Evolutionary conservation across 306 rosid species (phyloP), one percentile per base, ranked within the genome.

Genomic region (Leucaena leucocephala): DNA sequence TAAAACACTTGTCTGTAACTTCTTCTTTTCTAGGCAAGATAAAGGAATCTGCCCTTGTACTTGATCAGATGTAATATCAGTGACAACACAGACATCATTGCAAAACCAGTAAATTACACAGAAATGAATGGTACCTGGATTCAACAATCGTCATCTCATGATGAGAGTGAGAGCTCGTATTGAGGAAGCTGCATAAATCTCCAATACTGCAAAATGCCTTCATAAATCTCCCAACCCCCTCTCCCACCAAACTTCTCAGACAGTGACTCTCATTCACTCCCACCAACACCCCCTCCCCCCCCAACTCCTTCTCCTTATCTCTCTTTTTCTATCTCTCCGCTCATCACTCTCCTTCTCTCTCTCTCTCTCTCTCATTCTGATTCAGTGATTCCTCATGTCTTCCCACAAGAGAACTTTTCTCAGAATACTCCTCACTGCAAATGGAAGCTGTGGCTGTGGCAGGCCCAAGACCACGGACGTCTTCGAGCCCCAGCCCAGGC

Each of bases 401-500:
- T 81, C 87, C 78, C 79, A 61, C 42, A 86, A 83, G 71, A 88
- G 76, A 68, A 71, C 42, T 27, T 72, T 86, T 16, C 50, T 86
- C 2, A 77, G 75, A 79, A 79, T 87, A 16, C 22, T 90, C 5
- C 83, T 84, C 81, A 45, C 77, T 63, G 48, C 86, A 61, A 86
- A 72, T 58, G 86, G 79, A 59, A 82, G 84, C 22, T 88, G 90
- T 48, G 88, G 90, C 6, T 88, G 92, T 35, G 70, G 82, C 62
- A 81, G 66, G 45, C 8, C 84, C 14, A 86, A 83, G 69, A 57
- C 82, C 36, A 75, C 77, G 0, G 79, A 88, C 22, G 89, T 86
- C 17, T 76, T 61, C 19, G 87, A 88, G 6, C 94, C 94, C 10
- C 83, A 79, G 43, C 63, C 83, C 71, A 89, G 74, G 75, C 4